These are phyloP conservation scores for Tulasnella sp. DNA, from an alignment of 768 basidiomycete species.

Conservation along the genomic window DNA sequence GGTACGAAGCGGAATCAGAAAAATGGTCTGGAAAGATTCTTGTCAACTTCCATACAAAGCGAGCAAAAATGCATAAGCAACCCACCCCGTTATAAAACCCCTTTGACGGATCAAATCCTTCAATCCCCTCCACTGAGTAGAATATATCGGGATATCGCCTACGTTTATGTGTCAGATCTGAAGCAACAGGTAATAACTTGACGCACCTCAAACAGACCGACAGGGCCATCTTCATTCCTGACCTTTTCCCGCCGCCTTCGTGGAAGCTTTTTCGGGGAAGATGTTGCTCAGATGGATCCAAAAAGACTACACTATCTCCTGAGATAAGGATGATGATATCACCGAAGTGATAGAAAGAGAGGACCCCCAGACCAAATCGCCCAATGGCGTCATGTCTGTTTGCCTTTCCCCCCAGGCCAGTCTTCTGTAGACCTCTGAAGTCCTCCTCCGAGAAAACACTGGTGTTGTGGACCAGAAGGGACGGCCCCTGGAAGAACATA, in stretches of 20 bases:
- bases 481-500: not conserved
- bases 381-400: not conserved
- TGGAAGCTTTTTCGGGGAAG: not conserved
- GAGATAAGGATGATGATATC: conserved; percentile 3
- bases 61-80: not conserved
- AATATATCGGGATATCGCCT: conserved; percentile 2
- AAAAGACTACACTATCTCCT: not conserved
- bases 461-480: not conserved
- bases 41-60: not conserved
- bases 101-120: not conserved
- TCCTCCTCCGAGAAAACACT: not conserved
- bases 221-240: not conserved
- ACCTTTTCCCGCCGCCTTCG: not conserved
- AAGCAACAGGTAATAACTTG: not conserved
- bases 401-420: not conserved
- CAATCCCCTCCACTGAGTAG: not conserved
- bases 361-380: not conserved
- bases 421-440: not conserved
- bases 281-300: conserved; percentile 4
- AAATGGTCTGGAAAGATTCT: not conserved
- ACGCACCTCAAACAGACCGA: not conserved
- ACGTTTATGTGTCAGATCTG: no score
- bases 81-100: not conserved
- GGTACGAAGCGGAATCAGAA: conserved; percentile 5
- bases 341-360: conserved; percentile 4